Evolutionary conservation across 805 yeast species (phyloP), one percentile per base, ranked within the genome.

Genomic region (Hanseniaspora vineae): DNA sequence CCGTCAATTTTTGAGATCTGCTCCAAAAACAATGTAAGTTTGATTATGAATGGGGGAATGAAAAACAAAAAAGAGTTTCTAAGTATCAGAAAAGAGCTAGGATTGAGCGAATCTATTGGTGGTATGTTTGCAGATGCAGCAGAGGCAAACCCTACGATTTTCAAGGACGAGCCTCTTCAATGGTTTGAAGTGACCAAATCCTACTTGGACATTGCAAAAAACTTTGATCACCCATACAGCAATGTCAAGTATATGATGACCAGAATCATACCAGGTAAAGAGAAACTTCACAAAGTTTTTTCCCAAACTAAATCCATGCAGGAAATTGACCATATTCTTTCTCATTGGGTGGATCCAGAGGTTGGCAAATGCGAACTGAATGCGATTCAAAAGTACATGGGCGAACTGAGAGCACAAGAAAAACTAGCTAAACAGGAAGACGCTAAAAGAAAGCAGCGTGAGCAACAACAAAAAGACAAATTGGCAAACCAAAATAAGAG

Each of bases 121-220:
- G 89, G 86, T 6, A 90, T 92, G 98, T 79, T 89, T 57, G 98
- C 97, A 1, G 82, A 86, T 32, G 78, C 79, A 31, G 97, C 97
- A 0, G 97, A 92, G 64, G 59, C 73, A 6, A 89, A 92, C 59
- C 92, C 95, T 8, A 72, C 95, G 1, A 80, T 85, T 37, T 92
- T 92, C 61, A 61, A 62, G 31, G 58, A 60, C 8, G 52, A 57
- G 0, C 70, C 70, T 3, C 59, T 71, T 44, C 67, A 75, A 0
- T 84, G 90, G 84, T 69, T 65, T 23, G 59, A 67, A 23, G 65
- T 76, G 11, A 71, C 77, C 11, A 69, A 68, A 43, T 82, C 85
- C 51, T 85, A 77, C 52, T 57, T 79, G 31, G 59, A 66, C 5
- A 59, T 77, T 13, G 82, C 90, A 10, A 57, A 64, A 14, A 54